These are phyloP conservation scores for Thelonectria blattea DNA, from an alignment of 2,329 filamentous ascomycete species.

Conservation along the genomic window DNA sequence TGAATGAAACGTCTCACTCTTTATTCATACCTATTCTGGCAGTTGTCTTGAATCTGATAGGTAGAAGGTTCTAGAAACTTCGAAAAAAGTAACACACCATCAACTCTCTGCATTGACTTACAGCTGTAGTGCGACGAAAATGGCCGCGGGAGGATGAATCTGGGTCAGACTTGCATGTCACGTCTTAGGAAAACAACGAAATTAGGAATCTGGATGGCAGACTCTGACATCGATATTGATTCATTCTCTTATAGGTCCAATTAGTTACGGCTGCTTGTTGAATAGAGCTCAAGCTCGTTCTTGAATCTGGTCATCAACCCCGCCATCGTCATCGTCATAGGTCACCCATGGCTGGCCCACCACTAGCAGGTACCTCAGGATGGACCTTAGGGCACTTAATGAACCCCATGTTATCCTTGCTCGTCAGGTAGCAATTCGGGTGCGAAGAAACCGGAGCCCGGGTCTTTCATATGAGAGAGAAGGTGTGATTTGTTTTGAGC, in stretches of 20 bases:
- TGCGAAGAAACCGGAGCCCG: slow-evolving; percentile 13
- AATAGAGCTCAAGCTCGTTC: no score
- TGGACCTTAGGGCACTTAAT: not conserved
- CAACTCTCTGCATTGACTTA: slow-evolving; percentile 17
- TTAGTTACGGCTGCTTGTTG: not conserved
- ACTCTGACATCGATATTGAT: not conserved
- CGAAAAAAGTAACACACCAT: slow-evolving; percentile 16
- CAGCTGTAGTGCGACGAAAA: slow-evolving; percentile 14
- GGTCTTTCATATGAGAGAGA: not conserved
- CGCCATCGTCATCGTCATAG: slow-evolving; percentile 36
- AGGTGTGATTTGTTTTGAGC: not conserved
- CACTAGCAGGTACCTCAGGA: no score
- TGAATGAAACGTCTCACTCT: no score
- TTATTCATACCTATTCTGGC: not conserved
- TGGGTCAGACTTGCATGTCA: slow-evolving; percentile 4
- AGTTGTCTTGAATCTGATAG: not conserved
- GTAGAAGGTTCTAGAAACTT: slow-evolving; percentile 40
- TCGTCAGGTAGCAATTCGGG: slow-evolving; percentile 33
- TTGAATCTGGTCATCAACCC: slow-evolving; percentile 12
- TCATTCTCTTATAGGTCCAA: no score
- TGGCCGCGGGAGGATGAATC: not conserved
- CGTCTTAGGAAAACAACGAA: not conserved
- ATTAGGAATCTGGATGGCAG: not conserved
- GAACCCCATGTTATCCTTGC: slow-evolving; percentile 14
- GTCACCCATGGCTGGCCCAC: slow-evolving; percentile 23